Conservation (phyloP, 75 land plant genomes). For the Picea sitchensis region DNA sequence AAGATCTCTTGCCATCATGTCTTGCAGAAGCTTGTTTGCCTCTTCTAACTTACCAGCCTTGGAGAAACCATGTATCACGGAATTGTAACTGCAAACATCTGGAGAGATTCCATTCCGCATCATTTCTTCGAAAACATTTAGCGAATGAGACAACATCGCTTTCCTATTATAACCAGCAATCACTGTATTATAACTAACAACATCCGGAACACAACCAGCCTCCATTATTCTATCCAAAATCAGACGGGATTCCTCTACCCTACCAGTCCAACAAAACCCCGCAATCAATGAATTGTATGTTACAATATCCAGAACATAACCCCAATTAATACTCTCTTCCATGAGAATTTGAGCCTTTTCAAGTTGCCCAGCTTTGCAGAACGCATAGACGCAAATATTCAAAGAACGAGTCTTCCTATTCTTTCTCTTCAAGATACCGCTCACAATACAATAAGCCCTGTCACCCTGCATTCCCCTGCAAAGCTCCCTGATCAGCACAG, state of each 20-base stretch:
- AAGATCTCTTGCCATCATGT: conserved; percentile 24
- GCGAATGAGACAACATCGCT: conserved; percentile 18
- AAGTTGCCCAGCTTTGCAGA: conserved; percentile 41
- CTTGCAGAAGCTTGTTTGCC: conserved; percentile 33
- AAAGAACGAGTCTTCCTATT: conserved; percentile 23
- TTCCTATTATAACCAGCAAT: conserved; percentile 52
- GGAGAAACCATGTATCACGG: conserved; percentile 64
- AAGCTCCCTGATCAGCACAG: conserved; percentile 2
- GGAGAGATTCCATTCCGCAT: conserved; percentile 48
- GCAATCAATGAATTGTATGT: conserved; percentile 56
- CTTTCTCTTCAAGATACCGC: conserved; percentile 3
- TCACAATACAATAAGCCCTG: conserved; percentile 8
- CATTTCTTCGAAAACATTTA: conserved; percentile 68
- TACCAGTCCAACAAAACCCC: conserved; percentile 42
- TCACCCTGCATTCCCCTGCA: conserved; percentile 3
- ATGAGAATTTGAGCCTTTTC: conserved; percentile 47
- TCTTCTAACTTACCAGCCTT: conserved; percentile 37
- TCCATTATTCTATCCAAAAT: conserved; percentile 62
- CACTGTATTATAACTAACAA: conserved; percentile 77
- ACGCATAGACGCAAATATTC: conserved; percentile 48
- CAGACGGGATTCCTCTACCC: conserved; percentile 49
- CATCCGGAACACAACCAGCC: conserved; percentile 68
- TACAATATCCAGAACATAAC: conserved; percentile 44
- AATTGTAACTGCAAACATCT: conserved; percentile 70
- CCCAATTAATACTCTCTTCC: conserved; percentile 42